Conservation (phyloP, 371 early-diverging fungal genomes). For the Synchytrium microbalum region DNA sequence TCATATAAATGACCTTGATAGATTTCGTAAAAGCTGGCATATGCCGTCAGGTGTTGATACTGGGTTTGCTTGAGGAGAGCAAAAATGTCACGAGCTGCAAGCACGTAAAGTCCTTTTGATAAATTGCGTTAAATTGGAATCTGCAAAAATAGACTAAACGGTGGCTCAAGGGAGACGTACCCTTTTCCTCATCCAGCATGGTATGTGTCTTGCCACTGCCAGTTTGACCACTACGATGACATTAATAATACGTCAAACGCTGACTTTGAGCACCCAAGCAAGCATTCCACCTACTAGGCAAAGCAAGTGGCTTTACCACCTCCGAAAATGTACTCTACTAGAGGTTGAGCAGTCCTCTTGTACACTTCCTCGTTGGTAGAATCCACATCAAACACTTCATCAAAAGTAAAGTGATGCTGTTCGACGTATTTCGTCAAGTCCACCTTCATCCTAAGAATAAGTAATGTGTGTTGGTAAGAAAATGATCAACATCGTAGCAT, state of each 20-base stretch:
- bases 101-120: slow-evolving; percentile 70
- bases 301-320: slow-evolving; percentile 98
- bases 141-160: too few species aligned
- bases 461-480: not conserved
- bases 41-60: slow-evolving; percentile 65
- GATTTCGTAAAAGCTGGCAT: slow-evolving; percentile 92
- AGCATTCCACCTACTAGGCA: slow-evolving; percentile 71
- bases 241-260: too few species aligned
- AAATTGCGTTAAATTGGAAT: too few species aligned
- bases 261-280: slow-evolving; percentile 10
- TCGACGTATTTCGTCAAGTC: slow-evolving; percentile 93
- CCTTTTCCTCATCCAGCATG: slow-evolving; percentile 96
- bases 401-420: slow-evolving; percentile 90
- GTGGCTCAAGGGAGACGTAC: too few species aligned
- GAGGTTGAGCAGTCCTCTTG: slow-evolving; percentile 76
- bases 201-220: slow-evolving; percentile 98
- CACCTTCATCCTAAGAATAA: slow-evolving; percentile 61
- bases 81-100: slow-evolving; percentile 89
- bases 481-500: not conserved
- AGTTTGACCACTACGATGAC: slow-evolving; percentile 78
- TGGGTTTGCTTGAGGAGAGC: slow-evolving; percentile 37
- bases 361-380: slow-evolving; percentile 84
- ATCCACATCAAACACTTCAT: slow-evolving; percentile 87
- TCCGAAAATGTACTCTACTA: slow-evolving; percentile 88
- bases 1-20: slow-evolving; percentile 96